Evolutionary conservation across 768 basidiomycete species (phyloP).

Genomic region (Phylloporus rhodoxanthus): DNA sequence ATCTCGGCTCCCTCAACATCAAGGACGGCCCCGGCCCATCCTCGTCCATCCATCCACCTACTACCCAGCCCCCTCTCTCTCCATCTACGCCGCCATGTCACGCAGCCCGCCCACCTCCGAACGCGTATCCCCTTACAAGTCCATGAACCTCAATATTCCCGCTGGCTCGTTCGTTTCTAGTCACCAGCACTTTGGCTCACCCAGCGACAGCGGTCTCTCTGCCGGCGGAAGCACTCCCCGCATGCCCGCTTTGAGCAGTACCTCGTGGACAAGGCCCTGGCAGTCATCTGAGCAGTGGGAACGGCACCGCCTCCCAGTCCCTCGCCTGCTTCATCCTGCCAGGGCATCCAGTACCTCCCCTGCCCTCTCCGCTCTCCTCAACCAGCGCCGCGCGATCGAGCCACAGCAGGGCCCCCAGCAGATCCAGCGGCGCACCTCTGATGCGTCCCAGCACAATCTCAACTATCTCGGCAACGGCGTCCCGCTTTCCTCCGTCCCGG

Average conservation of each 20-base stretch:
- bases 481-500: slow-evolving; percentile 75
- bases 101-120: slow-evolving; percentile 57
- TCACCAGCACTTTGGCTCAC: slow-evolving; percentile 49
- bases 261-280: slow-evolving; percentile 37
- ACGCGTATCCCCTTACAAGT: slow-evolving; percentile 48
- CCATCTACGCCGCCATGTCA: slow-evolving; percentile 66
- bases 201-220: slow-evolving; percentile 57
- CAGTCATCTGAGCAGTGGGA: slow-evolving; percentile 29
- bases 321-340: slow-evolving; percentile 60
- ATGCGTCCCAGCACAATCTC: slow-evolving; percentile 32
- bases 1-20: slow-evolving; percentile 60
- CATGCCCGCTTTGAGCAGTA: slow-evolving; percentile 44
- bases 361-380: slow-evolving; percentile 58
- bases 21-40: slow-evolving; percentile 29
- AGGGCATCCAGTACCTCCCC: slow-evolving; percentile 56
- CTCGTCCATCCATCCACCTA: slow-evolving; percentile 48
- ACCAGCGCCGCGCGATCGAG: slow-evolving; percentile 26
- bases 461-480: slow-evolving; percentile 82
- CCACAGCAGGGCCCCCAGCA: slow-evolving; percentile 28
- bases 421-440: slow-evolving; percentile 37
- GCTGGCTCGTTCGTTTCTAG: slow-evolving; percentile 35
- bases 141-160: slow-evolving; percentile 59
- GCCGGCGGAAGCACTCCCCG: slow-evolving; percentile 46
- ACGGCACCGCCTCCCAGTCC: slow-evolving; percentile 21
- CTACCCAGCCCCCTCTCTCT: slow-evolving; percentile 70